Percentiles rank a stretch among this genome's conserved stretches.
These are phyloP conservation scores for Aureobasidium sp. DNA, from an alignment of 2,329 filamentous ascomycete genomes.

Conservation along the genomic window DNA sequence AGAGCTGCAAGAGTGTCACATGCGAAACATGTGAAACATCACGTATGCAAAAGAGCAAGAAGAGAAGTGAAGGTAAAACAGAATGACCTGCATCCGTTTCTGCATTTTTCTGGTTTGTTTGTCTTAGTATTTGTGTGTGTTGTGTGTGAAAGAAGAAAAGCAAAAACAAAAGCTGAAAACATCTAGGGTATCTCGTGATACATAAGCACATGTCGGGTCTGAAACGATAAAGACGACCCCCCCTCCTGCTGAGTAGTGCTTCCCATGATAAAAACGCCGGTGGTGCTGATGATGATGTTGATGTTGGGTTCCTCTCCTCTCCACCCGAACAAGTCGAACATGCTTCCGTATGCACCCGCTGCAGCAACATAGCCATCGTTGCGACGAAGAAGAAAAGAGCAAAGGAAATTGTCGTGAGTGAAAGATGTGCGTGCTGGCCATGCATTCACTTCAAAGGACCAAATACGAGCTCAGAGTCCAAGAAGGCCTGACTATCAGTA, in stretches of 20 bases:
- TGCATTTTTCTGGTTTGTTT: conserved; percentile 3
- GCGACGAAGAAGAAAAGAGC: not conserved
- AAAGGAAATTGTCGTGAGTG: not conserved
- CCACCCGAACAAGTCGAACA: not conserved
- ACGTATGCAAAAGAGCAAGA: no score
- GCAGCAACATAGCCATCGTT: not conserved
- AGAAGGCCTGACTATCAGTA: conserved; percentile 29
- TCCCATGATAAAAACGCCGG: not conserved
- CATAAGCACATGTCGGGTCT: not conserved
- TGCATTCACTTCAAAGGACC: conserved; percentile 7
- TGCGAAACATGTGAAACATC: not conserved
- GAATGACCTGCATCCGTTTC: conserved; percentile 5
- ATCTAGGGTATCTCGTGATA: conserved; percentile 12
- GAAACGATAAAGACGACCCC: not conserved
- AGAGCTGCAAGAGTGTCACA: not conserved
- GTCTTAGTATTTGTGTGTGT: not conserved
- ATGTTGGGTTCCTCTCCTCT: not conserved
- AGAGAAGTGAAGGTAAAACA: no score
- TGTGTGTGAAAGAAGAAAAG: not conserved
- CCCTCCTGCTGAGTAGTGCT: not conserved
- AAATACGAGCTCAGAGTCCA: conserved; percentile 18
- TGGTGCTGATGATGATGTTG: not conserved
- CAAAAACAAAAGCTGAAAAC: not conserved
- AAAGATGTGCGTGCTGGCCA: not conserved
- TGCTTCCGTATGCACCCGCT: not conserved